Evolutionary conservation across 2,329 filamentous ascomycete species (phyloP), one percentile per base, ranked within the genome.

Genomic region (Mycosphaerella arachidis): DNA sequence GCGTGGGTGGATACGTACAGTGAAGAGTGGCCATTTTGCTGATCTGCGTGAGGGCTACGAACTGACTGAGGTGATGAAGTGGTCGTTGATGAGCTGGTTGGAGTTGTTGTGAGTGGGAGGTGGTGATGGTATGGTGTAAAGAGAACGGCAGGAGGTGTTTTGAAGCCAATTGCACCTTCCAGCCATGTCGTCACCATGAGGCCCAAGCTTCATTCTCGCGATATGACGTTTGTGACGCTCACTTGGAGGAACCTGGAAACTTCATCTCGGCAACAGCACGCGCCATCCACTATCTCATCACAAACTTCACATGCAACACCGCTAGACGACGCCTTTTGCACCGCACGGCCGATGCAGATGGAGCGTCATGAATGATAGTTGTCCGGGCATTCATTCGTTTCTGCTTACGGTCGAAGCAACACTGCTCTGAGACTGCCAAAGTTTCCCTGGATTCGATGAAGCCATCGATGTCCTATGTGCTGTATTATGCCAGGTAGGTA

Each of bases 1-100:
- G 50, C 50, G 51, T 18, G 35, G n/a, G 24, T 31, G 53, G 35
- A 48, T 27, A 78, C 82, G 73, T 79, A 86, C 83, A 85, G 74
- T 82, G 78, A 65, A 85, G 80, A 70, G 81, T 82, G 61, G 82
- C 80, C 82, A 84, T 85, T 78, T 71, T 80, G 77, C 67, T 67
- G 66, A 66, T 66, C 67, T 62, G n/a, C 18, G 45, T 27, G 20
- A 29, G 53, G 50, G 16, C 33, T 35, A 37, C n/a, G 55, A 53
- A 46, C 30, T 31, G 20, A 58, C 58, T 48, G 58, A 57, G 56
- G 52, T 59, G 52, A 37, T 62, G 40, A 50, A 43, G 31, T 30
- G 54, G 48, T 60, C 13, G 35, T 58, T 13, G 33, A 46, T 48
- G 52, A 31, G 31, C 40, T 53, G 48, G 53, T 57, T 56, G 48